These are phyloP conservation scores for Spatholobus suberectus DNA, from an alignment of 306 rosid species.

Conservation along the genomic window DNA sequence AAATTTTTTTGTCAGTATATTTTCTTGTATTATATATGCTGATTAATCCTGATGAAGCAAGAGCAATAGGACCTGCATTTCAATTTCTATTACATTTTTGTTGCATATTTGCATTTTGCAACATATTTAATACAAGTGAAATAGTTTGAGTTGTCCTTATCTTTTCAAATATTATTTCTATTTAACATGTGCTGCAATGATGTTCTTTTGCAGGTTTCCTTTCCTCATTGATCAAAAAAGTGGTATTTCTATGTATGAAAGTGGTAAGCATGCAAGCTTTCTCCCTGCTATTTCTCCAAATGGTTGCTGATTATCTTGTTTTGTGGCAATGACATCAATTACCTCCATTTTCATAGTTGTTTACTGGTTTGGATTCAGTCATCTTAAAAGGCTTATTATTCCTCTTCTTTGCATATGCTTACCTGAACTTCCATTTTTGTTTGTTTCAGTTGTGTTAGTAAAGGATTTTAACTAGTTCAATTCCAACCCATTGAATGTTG, in stretches of 20 bases:
- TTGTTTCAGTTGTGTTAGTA: constrained; percentile 3
- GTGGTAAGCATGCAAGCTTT: constrained; percentile 64
- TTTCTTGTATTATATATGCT: neutral
- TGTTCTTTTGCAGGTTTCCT: constrained; percentile 79
- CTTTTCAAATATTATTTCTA: constrained; percentile 28
- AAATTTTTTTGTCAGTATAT: neutral
- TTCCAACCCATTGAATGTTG: constrained; percentile 1
- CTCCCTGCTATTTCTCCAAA: constrained; percentile 30
- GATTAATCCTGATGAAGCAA: constrained; percentile 9
- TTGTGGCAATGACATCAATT: constrained; percentile 11
- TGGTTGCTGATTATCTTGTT: constrained; percentile 23
- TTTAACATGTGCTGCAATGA: neutral
- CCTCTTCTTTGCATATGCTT: constrained; percentile 21
- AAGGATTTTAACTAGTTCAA: constrained; percentile 19
- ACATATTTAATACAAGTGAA: neutral
- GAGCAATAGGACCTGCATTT: neutral
- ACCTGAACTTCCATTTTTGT: neutral
- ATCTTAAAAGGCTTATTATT: neutral
- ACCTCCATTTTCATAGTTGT: constrained; percentile 9
- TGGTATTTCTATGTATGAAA: constrained; percentile 78
- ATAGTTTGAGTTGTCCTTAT: constrained; percentile 4
- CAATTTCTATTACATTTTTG: constrained; percentile 18
- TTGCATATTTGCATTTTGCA: neutral
- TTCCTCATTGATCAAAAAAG: constrained; percentile 76
- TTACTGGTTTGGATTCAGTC: neutral